Conservation (phyloP, 192 early-diverging fungal species). For the Fimicolochytrium jonesii region DNA sequence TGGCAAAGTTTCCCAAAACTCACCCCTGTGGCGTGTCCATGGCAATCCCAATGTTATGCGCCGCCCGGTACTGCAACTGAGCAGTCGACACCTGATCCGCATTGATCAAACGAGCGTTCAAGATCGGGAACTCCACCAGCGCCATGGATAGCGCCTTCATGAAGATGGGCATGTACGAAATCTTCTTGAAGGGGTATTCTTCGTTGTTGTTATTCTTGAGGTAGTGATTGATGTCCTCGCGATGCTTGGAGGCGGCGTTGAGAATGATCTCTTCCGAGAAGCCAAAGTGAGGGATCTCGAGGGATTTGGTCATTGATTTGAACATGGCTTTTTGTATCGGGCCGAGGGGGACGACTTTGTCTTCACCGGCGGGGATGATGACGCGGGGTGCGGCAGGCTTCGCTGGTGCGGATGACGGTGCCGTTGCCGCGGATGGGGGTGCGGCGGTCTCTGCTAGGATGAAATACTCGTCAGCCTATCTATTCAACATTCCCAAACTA, state of each 20-base stretch:
- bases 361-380: constrained; percentile 37
- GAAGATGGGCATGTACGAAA: constrained; percentile 94
- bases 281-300: constrained; percentile 90
- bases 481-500: too few relatives aligned
- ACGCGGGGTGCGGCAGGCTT: constrained; percentile 25
- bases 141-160: constrained; percentile 86
- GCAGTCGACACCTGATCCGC: constrained; percentile 39
- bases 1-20: constrained; percentile 7
- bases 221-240: constrained; percentile 62
- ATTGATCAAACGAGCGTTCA: constrained; percentile 70
- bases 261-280: constrained; percentile 87
- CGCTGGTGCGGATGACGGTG: constrained; percentile 22
- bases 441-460: too few relatives aligned
- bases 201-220: constrained; percentile 39
- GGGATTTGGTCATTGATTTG: constrained; percentile 88
- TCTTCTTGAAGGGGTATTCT: constrained; percentile 54
- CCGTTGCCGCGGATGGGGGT: not conserved
- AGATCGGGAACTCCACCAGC: constrained; percentile 73
- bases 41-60: constrained; percentile 92
- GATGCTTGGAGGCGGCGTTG: constrained; percentile 61
- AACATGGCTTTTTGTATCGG: constrained; percentile 95
- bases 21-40: constrained; percentile 96
- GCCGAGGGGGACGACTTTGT: constrained; percentile 64
- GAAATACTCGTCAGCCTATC: too few relatives aligned
- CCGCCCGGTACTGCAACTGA: constrained; percentile 66